Evolutionary conservation across 371 early-diverging fungal species (phyloP).

Genomic region (Thermomucor indicae-seudaticae): DNA sequence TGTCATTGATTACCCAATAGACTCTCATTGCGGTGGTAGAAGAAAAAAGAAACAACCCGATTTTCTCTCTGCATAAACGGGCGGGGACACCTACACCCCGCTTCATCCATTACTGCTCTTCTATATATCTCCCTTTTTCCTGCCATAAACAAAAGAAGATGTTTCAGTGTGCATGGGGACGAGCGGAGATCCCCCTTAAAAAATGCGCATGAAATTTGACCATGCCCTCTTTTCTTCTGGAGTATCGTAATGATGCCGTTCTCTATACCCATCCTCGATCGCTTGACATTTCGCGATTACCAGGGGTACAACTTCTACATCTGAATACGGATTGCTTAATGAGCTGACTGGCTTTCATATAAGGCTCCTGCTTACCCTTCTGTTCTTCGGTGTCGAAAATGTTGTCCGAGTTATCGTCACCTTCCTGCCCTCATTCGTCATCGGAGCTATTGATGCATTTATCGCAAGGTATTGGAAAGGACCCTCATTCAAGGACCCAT

Average conservation of each 20-base stretch:
- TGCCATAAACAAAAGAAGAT: too few relatives aligned
- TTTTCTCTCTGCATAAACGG: too few relatives aligned
- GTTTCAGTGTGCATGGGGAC: too few relatives aligned
- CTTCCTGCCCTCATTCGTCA: conserved; percentile 53
- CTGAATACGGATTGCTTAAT: background rate
- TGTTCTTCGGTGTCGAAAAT: conserved; percentile 65
- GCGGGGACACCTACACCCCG: too few relatives aligned
- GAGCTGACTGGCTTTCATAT: background rate
- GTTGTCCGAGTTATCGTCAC: conserved; percentile 62
- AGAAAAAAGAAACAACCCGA: too few relatives aligned
- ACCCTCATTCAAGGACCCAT: background rate
- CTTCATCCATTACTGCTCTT: too few relatives aligned
- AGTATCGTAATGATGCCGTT: conserved; percentile 5
- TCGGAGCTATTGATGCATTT: conserved; percentile 34
- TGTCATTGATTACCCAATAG: too few relatives aligned
- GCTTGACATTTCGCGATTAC: conserved; percentile 48
- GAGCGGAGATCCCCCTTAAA: too few relatives aligned
- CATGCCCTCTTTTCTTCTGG: background rate
- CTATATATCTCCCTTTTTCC: too few relatives aligned
- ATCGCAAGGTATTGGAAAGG: conserved; percentile 45
- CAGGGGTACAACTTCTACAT: conserved; percentile 21
- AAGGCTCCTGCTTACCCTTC: conserved; percentile 57
- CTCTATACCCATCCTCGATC: conserved; percentile 47
- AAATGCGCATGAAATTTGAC: too few relatives aligned
- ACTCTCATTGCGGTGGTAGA: too few relatives aligned